Conservation (phyloP, 192 early-diverging fungal species). For the Borealophlyctis nickersoniae region DNA sequence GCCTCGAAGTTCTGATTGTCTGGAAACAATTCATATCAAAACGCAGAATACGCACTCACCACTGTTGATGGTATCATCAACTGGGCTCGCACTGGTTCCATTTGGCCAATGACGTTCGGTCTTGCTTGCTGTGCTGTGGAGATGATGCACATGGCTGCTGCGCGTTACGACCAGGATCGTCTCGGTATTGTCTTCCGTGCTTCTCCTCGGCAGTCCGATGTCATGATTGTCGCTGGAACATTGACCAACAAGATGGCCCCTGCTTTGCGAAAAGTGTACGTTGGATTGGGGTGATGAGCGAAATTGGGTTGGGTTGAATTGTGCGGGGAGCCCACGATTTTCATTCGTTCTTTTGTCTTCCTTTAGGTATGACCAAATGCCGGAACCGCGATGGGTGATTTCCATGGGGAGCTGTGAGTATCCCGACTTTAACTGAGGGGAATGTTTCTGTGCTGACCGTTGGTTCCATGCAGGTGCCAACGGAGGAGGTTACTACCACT, state of each 20-base stretch:
- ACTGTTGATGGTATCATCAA: conserved; percentile 90
- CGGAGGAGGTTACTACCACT: conserved; percentile 98
- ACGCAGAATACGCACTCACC: conserved; percentile 67
- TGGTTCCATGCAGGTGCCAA: conserved; percentile 61
- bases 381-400: conserved; percentile 97
- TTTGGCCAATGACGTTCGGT: conserved; percentile 78
- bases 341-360: conserved; percentile 18
- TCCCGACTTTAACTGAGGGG: neutral
- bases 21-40: neutral
- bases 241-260: conserved; percentile 99
- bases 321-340: neutral
- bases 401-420: conserved; percentile 88
- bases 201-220: conserved; percentile 94
- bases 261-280: conserved; percentile 71
- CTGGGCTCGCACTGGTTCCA: conserved; percentile 89
- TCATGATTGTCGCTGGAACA: conserved; percentile 99
- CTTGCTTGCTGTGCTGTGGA: conserved; percentile 96
- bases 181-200: conserved; percentile 97
- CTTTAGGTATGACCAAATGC: conserved; percentile 92
- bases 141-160: conserved; percentile 96
- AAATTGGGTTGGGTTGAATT: neutral
- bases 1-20: neutral
- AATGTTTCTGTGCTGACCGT: conserved; percentile 1
- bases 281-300: too few relatives aligned
- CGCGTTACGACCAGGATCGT: conserved; percentile 97